Evolutionary conservation across 1,139 yeast genomes (phyloP).

Genomic region (Pichia norvegensis): DNA sequence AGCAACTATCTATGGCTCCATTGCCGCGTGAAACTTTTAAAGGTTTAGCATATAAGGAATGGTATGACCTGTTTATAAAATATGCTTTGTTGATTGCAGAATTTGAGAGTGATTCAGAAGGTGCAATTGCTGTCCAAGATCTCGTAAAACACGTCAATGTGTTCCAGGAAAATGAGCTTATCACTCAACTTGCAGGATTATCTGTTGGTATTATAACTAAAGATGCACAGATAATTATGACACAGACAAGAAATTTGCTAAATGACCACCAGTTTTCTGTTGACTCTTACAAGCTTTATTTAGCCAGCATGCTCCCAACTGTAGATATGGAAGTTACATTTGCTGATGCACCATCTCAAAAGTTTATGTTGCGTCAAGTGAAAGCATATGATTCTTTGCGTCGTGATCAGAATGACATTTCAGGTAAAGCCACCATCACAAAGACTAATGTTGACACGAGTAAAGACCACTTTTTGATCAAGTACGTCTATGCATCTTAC

Average conservation of each 20-base stretch:
- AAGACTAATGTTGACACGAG: constrained; percentile 38
- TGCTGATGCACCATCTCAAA: constrained; percentile 78
- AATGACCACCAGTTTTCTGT: constrained; percentile 70
- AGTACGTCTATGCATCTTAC: constrained; percentile 71
- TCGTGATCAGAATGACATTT: constrained; percentile 38
- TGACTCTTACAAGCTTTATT: constrained; percentile 56
- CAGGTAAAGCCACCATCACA: constrained; percentile 70
- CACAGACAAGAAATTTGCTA: constrained; percentile 54
- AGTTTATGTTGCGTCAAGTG: constrained; percentile 78
- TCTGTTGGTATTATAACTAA: constrained; percentile 53
- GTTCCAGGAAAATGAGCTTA: constrained; percentile 47
- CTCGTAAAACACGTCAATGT: constrained; percentile 73
- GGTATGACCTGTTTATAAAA: constrained; percentile 83
- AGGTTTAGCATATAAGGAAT: constrained; percentile 66
- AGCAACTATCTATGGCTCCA: constrained; percentile 30
- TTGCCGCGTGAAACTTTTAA: constrained; percentile 52
- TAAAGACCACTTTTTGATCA: constrained; percentile 59
- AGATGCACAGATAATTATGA: constrained; percentile 46
- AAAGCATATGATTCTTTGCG: constrained; percentile 77
- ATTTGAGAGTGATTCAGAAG: constrained; percentile 50
- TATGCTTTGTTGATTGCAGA: constrained; percentile 60
- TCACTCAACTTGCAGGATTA: constrained; percentile 57
- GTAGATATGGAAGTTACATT: constrained; percentile 49
- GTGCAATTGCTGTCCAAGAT: constrained; percentile 63
- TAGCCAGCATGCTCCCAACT: constrained; percentile 63